phyloP scores from a whole-genome alignment of 257 asterid genomes.

The Coffea canephora region DNA sequence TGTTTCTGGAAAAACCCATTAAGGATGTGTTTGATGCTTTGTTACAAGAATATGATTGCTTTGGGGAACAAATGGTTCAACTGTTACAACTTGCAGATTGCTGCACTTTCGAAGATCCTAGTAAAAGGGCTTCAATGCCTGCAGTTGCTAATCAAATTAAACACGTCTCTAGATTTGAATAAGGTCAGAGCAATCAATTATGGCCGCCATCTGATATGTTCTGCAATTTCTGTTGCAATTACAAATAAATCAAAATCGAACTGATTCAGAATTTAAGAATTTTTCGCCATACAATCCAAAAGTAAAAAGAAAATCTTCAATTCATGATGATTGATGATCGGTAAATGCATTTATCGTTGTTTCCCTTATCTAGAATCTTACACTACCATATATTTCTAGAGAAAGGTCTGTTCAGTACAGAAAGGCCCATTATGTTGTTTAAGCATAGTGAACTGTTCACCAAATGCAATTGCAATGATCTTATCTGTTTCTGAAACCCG shows the following conservation, averaged over 20 bases:
- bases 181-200: neutral
- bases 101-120: constrained; percentile 31
- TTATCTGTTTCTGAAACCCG: too few relatives aligned
- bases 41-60: constrained; percentile 4
- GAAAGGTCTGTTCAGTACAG: neutral
- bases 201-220: neutral
- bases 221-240: neutral
- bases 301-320: neutral
- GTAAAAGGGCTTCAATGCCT: constrained; percentile 30
- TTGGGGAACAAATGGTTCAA: constrained; percentile 33
- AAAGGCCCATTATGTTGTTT: neutral
- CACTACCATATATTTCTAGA: neutral
- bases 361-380: neutral
- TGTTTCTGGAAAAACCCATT: constrained; percentile 29
- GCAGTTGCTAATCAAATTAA: constrained; percentile 23
- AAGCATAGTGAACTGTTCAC: too few relatives aligned
- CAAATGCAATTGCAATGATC: too few relatives aligned
- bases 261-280: neutral
- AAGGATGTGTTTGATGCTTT: constrained; percentile 28
- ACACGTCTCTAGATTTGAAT: constrained; percentile 18
- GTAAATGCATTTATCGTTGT: neutral
- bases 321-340: neutral
- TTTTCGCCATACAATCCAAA: neutral
- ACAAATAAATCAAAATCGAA: neutral
- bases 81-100: constrained; percentile 34